phyloP scores from a whole-genome alignment of 768 basidiomycete species.

The Dendrothele bispora region DNA sequence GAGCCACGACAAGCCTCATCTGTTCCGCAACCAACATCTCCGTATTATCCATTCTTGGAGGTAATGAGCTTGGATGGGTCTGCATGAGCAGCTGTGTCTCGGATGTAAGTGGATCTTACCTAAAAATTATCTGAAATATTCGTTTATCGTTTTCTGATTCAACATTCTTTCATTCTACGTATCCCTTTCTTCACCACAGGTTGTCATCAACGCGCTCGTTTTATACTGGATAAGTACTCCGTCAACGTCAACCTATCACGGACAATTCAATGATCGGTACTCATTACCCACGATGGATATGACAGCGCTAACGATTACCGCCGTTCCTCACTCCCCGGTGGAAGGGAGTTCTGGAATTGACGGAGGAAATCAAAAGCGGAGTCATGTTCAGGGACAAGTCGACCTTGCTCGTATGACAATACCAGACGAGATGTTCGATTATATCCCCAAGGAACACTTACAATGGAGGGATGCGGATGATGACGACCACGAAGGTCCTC shows the following conservation, averaged over 20 bases:
- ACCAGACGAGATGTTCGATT: too few species aligned
- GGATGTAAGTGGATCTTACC: not conserved
- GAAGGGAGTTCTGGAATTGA: too few species aligned
- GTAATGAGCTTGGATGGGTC: conserved; percentile 6
- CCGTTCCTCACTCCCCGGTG: too few species aligned
- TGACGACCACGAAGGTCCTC: too few species aligned
- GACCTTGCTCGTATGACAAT: too few species aligned
- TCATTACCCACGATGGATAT: conserved; percentile 8
- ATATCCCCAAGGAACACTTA: too few species aligned
- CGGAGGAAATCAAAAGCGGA: too few species aligned
- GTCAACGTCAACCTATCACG: not conserved
- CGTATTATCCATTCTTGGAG: not conserved
- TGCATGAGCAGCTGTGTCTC: conserved; percentile 5
- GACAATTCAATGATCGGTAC: conserved; percentile 1
- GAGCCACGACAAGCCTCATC: conserved; percentile 5
- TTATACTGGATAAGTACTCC: conserved; percentile 2
- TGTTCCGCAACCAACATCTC: conserved; percentile 4
- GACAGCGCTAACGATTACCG: conserved; percentile 4
- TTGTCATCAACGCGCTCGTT: not conserved
- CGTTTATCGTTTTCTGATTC: too few species aligned
- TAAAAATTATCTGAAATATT: too few species aligned
- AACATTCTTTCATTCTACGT: too few species aligned
- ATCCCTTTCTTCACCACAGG: conserved; percentile 2
- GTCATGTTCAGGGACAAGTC: too few species aligned
- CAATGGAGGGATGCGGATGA: too few species aligned